Base-by-base conservation (phyloP, 345 rosid genomes). In the Crucihimalaya himalaica region DNA sequence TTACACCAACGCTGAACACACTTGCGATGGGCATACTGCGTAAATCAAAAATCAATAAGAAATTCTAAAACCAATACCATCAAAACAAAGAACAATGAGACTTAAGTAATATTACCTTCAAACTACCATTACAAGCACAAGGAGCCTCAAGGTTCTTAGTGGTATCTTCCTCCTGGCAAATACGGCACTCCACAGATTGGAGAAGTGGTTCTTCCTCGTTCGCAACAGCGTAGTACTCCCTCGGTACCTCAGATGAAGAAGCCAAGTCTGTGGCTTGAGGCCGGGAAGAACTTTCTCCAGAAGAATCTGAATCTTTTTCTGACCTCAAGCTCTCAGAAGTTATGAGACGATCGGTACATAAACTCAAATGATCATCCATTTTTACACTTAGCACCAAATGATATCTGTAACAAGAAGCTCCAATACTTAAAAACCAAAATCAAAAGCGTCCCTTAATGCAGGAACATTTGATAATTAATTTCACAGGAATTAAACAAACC, bases 1-100 rank as follows among this genome's bases (percentile, higher is more conserved):
- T 92, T 80, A 79, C 98, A 95, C 99, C 99, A 95, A 71, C 80
- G 96, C 74, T 95, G 99, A 52, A 95, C 98, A 72, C 99, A 95
- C 78, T 95, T 92, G 84, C 98, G 74, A 25, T 73, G 79, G 0
- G 79, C 77, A 61, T 69, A 68, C 78, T 79, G 32, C 2, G 4
- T 25, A 66, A 25, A 48, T 1, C 42, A 32, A 58, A 39, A 70
- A 16, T 5, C 50, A 28, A 58, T 13, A 20, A 23, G 54, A 57
- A 32, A 12, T 2, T 23, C 14, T 23, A 31, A 37, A 16, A 61
- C 12, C n/a, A 37, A 57, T 57, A 34, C 50, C 66, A 55, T 32
- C 20, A 35, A 6, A 42, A 27, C 8, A 32, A 60, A 60, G 4
- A 74, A 66, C 16, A 73, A 57, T 12, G 10, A 53, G 13, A 63